Conservation (phyloP, 306 rosid genomes). For the Vachellia collinsii region DNA sequence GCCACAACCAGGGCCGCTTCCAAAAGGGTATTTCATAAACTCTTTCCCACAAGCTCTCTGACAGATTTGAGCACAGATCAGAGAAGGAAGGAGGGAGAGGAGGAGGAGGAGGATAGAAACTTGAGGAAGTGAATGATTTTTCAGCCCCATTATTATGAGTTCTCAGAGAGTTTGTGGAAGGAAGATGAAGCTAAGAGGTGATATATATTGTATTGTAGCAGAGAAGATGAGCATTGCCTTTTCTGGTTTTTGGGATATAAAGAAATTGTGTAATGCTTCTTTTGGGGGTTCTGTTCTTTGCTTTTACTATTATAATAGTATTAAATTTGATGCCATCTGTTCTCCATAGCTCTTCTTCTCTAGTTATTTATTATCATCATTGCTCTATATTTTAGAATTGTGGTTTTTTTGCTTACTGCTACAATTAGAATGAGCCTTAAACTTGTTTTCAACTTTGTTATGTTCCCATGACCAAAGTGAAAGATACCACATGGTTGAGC, state of each 20-base stretch:
- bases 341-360: neutral
- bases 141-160: neutral
- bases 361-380: neutral
- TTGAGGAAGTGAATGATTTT: neutral
- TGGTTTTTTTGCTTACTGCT: neutral
- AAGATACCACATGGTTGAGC: conserved; percentile 36
- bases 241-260: neutral
- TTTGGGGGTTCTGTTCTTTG: neutral
- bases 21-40: conserved; percentile 19
- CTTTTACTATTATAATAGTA: neutral
- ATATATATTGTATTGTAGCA: conserved; percentile 4
- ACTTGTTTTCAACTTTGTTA: neutral
- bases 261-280: neutral
- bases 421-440: neutral
- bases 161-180: neutral
- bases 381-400: neutral
- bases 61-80: conserved; percentile 16
- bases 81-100: conserved; percentile 8
- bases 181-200: neutral
- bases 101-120: neutral
- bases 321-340: conserved; percentile 14
- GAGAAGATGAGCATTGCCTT: conserved; percentile 1
- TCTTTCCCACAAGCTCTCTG: conserved; percentile 16
- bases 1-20: conserved; percentile 16
- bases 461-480: neutral